Base-by-base conservation (phyloP, 148 eudicot genomes). In the Hydrangea macrophylla region DNA sequence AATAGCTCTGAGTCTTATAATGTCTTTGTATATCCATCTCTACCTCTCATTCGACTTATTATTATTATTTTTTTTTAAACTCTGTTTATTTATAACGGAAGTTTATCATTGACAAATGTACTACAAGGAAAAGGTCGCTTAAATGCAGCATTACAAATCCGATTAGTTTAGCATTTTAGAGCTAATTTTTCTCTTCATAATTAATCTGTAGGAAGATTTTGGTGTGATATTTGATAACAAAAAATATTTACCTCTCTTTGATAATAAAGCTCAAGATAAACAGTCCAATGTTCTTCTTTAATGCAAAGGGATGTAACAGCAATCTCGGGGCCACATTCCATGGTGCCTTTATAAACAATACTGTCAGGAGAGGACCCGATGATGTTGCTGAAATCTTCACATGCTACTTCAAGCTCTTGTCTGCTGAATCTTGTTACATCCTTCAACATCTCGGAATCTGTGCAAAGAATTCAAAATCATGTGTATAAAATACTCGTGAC, bases 351-450 rank as follows among this genome's bases (percentile, higher is more conserved):
- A 75, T 95, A 91, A 31, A 95, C 87, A 57, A 84, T 56, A 77
- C 97, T 91, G 60, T 95, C 97, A 12, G 88, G 75, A 45, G 96
- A 95, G 37, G 97, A 87, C 61, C 99, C 97, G 35, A 95, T 91
- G 32, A 95, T 87, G 75, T 95, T 95, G 79, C 99, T 95, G 74
- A 95, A 95, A 80, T 95, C 99, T 87, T 95, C 99, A 74, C 97
- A 95, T 9, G 99, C 99, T 60, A 91, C 90, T 81, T 95, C 99
- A 25, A 95, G 99, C 45, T 89, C 99, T 76, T 87, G 88, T 75
- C 99, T 84, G 78, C 78, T 80, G 60, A 72, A 91, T 72, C 78
- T 81, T 10, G 9, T 62, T 40, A 91, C 87, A 84, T 87, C 94
- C 80, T 80, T 89, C 80, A 91, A 48, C 78, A 83, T 68, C 75